These are phyloP conservation scores for Dunaliella sp. DNA, from an alignment of 139 green algal species.

Conservation along the genomic window DNA sequence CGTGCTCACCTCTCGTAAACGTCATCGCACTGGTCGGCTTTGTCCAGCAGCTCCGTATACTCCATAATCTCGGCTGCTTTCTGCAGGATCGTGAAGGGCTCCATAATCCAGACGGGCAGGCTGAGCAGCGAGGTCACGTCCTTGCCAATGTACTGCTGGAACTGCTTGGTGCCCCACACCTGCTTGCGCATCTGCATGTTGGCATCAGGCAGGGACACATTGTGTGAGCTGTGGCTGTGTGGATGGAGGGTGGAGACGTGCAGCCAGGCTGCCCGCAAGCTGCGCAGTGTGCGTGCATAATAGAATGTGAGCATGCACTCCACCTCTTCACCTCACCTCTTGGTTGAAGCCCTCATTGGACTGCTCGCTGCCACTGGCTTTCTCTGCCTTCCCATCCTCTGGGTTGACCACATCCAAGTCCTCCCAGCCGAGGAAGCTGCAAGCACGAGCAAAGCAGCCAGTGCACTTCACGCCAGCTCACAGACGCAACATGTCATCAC, in stretches of 20 bases:
- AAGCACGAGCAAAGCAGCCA: neutral
- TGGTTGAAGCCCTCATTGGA: conserved; percentile 24
- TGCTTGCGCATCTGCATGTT: conserved; percentile 51
- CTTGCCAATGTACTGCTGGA: conserved; percentile 79
- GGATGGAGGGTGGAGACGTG: too few species aligned
- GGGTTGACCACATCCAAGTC: conserved; percentile 46
- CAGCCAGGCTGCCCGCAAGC: too few species aligned
- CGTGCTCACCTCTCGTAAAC: conserved; percentile 69
- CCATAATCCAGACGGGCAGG: conserved; percentile 96
- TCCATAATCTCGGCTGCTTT: conserved; percentile 98
- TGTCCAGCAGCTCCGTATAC: conserved; percentile 90
- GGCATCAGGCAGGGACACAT: too few species aligned
- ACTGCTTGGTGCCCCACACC: conserved; percentile 49
- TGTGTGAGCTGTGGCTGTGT: too few species aligned
- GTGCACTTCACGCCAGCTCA: neutral
- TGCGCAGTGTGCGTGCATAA: too few species aligned
- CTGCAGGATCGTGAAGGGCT: conserved; percentile 95
- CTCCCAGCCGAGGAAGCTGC: conserved; percentile 39
- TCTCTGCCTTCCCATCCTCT: conserved; percentile 36
- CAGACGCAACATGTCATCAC: conserved; percentile 2
- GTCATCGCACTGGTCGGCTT: conserved; percentile 75
- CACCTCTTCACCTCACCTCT: too few species aligned
- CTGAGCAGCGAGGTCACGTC: conserved; percentile 91
- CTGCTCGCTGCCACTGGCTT: conserved; percentile 6
- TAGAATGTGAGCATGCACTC: too few species aligned